phyloP scores from a whole-genome alignment of 2,329 filamentous ascomycete genomes.

The Coniella vitis region DNA sequence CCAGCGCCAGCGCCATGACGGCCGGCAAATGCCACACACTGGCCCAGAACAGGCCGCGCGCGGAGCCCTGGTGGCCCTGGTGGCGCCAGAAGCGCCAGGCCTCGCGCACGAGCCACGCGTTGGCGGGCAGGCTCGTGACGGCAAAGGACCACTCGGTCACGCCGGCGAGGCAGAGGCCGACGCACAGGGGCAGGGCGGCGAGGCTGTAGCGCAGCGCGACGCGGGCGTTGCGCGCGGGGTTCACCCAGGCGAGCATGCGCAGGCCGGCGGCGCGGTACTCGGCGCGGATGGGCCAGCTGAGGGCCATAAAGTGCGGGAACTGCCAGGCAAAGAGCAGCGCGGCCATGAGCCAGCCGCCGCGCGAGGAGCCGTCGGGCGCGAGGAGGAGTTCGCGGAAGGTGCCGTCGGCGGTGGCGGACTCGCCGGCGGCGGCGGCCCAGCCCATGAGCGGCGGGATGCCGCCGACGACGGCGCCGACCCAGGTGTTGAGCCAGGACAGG shows the following conservation, averaged over 20 bases:
- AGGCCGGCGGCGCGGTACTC: slow-evolving; percentile 73
- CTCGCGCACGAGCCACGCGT: slow-evolving; percentile 76
- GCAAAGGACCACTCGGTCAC: slow-evolving; percentile 85
- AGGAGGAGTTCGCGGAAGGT: slow-evolving; percentile 75
- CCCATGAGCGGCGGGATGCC: slow-evolving; percentile 96
- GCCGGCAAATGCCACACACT: slow-evolving; percentile 94
- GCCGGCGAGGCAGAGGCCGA: slow-evolving; percentile 68
- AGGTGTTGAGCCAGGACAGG: slow-evolving; percentile 81
- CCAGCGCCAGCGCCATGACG: slow-evolving; percentile 81
- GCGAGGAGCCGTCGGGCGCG: slow-evolving; percentile 49
- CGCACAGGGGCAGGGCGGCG: slow-evolving; percentile 78
- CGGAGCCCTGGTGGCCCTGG: slow-evolving; percentile 72
- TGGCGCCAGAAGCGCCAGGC: slow-evolving; percentile 75
- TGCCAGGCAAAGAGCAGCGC: slow-evolving; percentile 89
- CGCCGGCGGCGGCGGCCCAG: slow-evolving; percentile 90
- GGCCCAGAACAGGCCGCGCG: slow-evolving; percentile 88
- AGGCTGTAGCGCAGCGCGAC: slow-evolving; percentile 85
- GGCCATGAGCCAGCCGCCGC: slow-evolving; percentile 85
- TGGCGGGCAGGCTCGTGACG: slow-evolving; percentile 71
- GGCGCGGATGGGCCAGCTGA: slow-evolving; percentile 80
- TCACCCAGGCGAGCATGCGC: slow-evolving; percentile 76
- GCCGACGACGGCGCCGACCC: slow-evolving; percentile 88
- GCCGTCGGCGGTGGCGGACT: slow-evolving; percentile 69
- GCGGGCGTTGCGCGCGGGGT: slow-evolving; percentile 75
- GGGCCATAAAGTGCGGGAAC: slow-evolving; percentile 94